phyloP scores from a whole-genome alignment of 1,284 basidiomycete species.

The Erythrobasidium hasegawianum region DNA sequence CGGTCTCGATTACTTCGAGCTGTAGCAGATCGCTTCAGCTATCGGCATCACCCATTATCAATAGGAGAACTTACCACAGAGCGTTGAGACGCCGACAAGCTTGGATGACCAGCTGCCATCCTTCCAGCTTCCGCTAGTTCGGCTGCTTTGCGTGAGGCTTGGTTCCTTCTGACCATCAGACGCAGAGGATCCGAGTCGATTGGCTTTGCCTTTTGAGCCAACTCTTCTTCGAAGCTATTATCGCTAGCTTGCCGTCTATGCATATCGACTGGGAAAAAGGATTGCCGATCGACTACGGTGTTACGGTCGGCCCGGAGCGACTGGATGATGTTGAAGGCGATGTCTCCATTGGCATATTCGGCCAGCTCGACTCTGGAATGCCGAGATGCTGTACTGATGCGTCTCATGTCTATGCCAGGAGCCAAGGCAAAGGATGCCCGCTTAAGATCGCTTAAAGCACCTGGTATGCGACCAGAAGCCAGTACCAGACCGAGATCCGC shows the following conservation, averaged over 20 bases:
- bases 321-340: constrained; percentile 33
- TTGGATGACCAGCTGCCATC: neutral
- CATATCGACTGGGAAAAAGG: constrained; percentile 25
- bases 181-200: constrained; percentile 23
- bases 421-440: constrained; percentile 22
- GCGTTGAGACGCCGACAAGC: constrained; percentile 7
- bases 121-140: neutral
- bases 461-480: constrained; percentile 29
- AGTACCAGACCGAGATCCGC: constrained; percentile 19
- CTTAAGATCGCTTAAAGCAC: constrained; percentile 4
- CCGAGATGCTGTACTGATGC: constrained; percentile 10
- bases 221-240: constrained; percentile 19
- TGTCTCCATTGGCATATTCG: constrained; percentile 30
- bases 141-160: neutral
- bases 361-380: constrained; percentile 22
- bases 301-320: constrained; percentile 7
- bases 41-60: neutral
- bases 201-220: constrained; percentile 5
- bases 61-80: constrained; percentile 11
- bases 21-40: neutral
- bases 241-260: constrained; percentile 28
- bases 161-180: constrained; percentile 18
- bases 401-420: constrained; percentile 14
- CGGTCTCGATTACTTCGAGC: constrained; percentile 24
- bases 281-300: constrained; percentile 4